Conservation (phyloP, 805 yeast genomes). For the Kodamaea kaohsiungensis region DNA sequence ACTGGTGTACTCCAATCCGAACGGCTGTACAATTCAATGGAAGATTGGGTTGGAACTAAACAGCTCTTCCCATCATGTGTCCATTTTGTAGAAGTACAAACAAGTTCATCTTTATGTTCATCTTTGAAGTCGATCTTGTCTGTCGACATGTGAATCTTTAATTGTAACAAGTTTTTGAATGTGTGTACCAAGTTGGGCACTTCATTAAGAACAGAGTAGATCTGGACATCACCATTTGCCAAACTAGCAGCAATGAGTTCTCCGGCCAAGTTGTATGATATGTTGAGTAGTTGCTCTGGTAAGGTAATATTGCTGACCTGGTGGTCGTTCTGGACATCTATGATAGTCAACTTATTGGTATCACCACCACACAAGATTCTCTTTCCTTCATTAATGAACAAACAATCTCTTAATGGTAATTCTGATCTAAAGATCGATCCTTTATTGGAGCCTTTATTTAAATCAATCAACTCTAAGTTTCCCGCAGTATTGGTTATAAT, state of each 20-base stretch:
- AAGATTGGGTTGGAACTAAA: constrained; percentile 61
- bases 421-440: constrained; percentile 46
- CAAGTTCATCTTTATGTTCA: constrained; percentile 46
- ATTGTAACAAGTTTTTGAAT: constrained; percentile 42
- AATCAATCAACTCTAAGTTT: constrained; percentile 41
- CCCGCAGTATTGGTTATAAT: constrained; percentile 45
- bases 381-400: constrained; percentile 61
- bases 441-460: constrained; percentile 26
- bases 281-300: constrained; percentile 56
- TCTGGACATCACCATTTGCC: constrained; percentile 57
- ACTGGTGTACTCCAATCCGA: constrained; percentile 29
- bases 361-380: constrained; percentile 66
- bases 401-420: constrained; percentile 51
- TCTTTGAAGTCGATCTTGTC: constrained; percentile 38
- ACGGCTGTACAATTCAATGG: constrained; percentile 48
- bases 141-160: constrained; percentile 33
- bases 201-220: constrained; percentile 58
- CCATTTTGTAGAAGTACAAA: constrained; percentile 66
- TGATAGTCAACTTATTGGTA: constrained; percentile 54
- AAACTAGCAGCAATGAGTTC: constrained; percentile 60
- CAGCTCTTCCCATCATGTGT: constrained; percentile 66
- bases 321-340: constrained; percentile 40
- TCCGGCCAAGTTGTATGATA: constrained; percentile 57
- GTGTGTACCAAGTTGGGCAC: constrained; percentile 52
- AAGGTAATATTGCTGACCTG: constrained; percentile 32